Base-by-base conservation (phyloP, 176 grass and related monocot species). In the Carex scoparia region DNA sequence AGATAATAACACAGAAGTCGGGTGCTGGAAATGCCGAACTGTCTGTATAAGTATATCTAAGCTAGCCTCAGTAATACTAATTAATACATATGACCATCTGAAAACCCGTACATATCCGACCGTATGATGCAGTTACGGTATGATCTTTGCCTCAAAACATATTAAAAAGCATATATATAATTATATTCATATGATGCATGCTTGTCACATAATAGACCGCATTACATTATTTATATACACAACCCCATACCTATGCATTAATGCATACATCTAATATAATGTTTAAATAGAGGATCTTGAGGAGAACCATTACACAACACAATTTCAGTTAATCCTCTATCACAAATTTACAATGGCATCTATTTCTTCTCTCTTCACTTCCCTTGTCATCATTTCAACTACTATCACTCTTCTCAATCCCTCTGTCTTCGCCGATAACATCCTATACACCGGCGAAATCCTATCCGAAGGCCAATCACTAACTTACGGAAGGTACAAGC, bases 381-480 rank as follows among this genome's bases (percentile, higher is more conserved):
- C 69, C 69, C 9, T 73, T 11, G 15, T 61, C 79, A 28, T 83
- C 33, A 9, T 23, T 19, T 18, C 12, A 5, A 73, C 16, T 37
- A 70, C 15, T 2, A 70, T 42, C 68, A 70, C 68, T 46, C 35
- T 84, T 42, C 53, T 75, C 18, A 4, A 0, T 30, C 56, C 38
- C 3, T 32, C 66, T 7, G 72, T 63, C 71, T 27, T 38, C 7
- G 81, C 70, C 7, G 48, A 84, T 9, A 85, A 88, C 7, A 42
- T 84, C 3, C 31, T 84, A 11, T 80, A 69, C 72, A 28, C 73
- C 0, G 65, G 40, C 37, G 55, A 85, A 5, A 32, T 6, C 23
- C 83, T 89, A 15, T 46, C 2, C 19, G 32, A 8, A 0, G 87
- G 77, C 12, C 64, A 89, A 12, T 37, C 63, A 0, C 87, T 89